phyloP scores from a whole-genome alignment of 306 rosid genomes.

The Lotus japonicus region DNA sequence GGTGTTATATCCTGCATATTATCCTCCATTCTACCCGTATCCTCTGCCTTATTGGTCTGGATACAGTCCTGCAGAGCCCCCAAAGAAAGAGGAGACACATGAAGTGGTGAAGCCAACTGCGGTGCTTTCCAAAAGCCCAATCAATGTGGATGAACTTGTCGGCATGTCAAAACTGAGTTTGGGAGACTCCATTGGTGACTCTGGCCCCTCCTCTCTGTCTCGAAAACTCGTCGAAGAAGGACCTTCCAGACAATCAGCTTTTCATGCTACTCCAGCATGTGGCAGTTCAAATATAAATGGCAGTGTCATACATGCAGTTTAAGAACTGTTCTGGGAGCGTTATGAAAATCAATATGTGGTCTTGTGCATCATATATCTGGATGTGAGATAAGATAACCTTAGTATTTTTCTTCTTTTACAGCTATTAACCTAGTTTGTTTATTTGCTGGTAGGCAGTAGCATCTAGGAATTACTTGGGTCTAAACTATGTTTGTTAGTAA shows the following conservation, averaged over 20 bases:
- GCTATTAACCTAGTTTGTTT: conserved; percentile 39
- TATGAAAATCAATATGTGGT: conserved; percentile 35
- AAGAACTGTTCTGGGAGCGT: conserved; percentile 26
- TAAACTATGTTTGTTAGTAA: conserved; percentile 32
- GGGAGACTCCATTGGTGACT: conserved; percentile 67
- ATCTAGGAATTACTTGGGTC: conserved; percentile 38
- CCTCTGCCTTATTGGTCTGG: conserved; percentile 78
- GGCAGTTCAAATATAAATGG: conserved; percentile 51
- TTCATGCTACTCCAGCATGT: conserved; percentile 78
- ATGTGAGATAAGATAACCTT: conserved; percentile 35
- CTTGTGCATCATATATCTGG: conserved; percentile 31
- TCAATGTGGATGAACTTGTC: conserved; percentile 86
- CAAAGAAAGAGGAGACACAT: conserved; percentile 63
- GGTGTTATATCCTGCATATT: conserved; percentile 61
- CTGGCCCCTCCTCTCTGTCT: conserved; percentile 70
- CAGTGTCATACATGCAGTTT: conserved; percentile 83
- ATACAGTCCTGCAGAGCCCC: conserved; percentile 37
- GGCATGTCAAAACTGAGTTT: conserved; percentile 94
- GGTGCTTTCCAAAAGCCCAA: conserved; percentile 72
- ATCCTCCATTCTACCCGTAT: conserved; percentile 65
- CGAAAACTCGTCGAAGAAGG: conserved; percentile 76
- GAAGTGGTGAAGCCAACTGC: conserved; percentile 95
- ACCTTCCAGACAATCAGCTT: conserved; percentile 91
- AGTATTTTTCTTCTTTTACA: conserved; percentile 28
- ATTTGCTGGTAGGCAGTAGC: conserved; percentile 45